Base-by-base conservation (phyloP, 208 protist species). In the Entamoeba dispar region DNA sequence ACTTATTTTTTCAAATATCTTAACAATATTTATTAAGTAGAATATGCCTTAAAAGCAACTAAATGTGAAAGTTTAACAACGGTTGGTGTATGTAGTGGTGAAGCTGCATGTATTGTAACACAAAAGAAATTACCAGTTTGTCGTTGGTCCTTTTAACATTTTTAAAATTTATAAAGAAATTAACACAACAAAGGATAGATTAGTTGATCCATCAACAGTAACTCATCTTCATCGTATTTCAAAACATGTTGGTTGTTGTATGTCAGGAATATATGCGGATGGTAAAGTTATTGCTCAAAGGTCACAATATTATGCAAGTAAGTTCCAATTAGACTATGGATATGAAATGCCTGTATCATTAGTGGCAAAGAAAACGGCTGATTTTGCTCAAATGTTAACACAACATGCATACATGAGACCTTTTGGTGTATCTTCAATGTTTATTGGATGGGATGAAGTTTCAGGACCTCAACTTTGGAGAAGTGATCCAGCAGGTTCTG, bases 351-450 rank as follows among this genome's bases (percentile, higher is more conserved):
- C 92, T 8, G 43, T 93, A 2, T 34, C 31, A 49, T 31, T 91
- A 38, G 31, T 93, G 2, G 92, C 92, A 10, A 93, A 31, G 49
- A 47, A 91, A 50, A 49, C 49, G 4, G 92, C 34, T 57, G 49
- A 91, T 5, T 50, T 52, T 31, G 77, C 92, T 12, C 92, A 93
- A 27, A 47, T 93, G 17, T 93, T 50, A 50, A 93, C 92, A 91
- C 92, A 93, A 93, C 49, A 93, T 27, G 92, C 92, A 47, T 93
- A 49, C 5, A 91, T 90, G 14, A 10, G 92, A 27, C 69, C 92
- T 19, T 93, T 93, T 93, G 92, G 92, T 52, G 61, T 93, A 10
- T 52, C 43, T 50, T 31, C 77, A n/a, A 27, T 91, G 69, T 55
- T 93, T n/a, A 47, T 19, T 8, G 92, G 92, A n/a, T 91, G 61